Base-by-base conservation (phyloP, 495 filamentous ascomycete species). In the Trichocladium uniseriatum region DNA sequence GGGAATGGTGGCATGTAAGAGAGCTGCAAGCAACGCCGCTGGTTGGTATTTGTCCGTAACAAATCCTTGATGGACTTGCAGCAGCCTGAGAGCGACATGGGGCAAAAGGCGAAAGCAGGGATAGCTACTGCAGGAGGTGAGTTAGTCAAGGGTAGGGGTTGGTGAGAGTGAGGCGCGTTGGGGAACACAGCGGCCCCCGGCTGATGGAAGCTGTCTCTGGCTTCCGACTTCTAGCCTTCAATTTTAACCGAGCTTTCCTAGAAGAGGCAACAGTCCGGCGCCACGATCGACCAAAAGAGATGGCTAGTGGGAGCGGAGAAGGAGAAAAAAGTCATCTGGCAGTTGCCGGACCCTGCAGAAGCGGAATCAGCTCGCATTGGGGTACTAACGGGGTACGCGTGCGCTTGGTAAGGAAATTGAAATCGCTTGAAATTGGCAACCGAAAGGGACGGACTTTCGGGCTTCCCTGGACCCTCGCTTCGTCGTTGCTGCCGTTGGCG, bases 171-270 rank as follows among this genome's bases (percentile, higher is more conserved):
- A 35, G 10, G 37, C 38, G n/a, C 20, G 43, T 47, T 48, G 38
- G 49, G 50, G 37, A 24, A 52, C 43, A 39, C 38, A 31, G 24
- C 27, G 28, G 36, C 36, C 8, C 7, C 41, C 50, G 50, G 43
- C 44, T 47, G 38, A 48, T 48, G 39, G 43, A 35, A 36, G 36
- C 20, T 22, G n/a, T 37, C 21, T 38, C 36, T 37, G 34, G 18
- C 40, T 20, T 44, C 39, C n/a, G n/a, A n/a, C n/a, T n/a, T 43
- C 45, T 45, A 29, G 31, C 40, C 22, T 39, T 43, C 11, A 21
- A 29, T 44, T 57, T 57, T 55, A 48, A 19, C 59, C 54, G 39
- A 54, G 50, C 59, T 57, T 59, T 38, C 45, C 59, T 53, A 32
- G 32, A 62, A 62, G 31, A 32, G 57, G 59, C 43, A 62, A 59